A percentile compares a stretch with the other conserved stretches of the same genome.
Evolutionary conservation across 2,329 filamentous ascomycete species (phyloP).

Genomic region (Dactylellina leptospora): DNA sequence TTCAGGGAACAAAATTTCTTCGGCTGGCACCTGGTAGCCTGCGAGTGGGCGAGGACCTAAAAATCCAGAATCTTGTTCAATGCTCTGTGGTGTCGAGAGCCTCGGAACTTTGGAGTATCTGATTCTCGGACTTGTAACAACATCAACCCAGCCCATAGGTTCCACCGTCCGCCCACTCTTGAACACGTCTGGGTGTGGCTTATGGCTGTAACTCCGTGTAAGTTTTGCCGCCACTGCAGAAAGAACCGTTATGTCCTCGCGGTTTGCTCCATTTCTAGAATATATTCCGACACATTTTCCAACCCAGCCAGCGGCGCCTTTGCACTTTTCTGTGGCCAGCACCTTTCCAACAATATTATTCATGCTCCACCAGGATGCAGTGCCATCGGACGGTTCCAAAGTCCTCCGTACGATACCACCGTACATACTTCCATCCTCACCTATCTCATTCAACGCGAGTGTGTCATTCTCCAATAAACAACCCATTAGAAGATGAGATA

Average conservation of each 20-base stretch:
- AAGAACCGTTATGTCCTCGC: conserved; percentile 68
- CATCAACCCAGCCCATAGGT: conserved; percentile 46
- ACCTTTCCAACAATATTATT: conserved; percentile 72
- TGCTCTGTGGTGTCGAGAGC: conserved; percentile 69
- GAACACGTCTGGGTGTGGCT: background rate
- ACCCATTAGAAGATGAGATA: conserved; percentile 73
- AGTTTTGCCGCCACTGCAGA: conserved; percentile 61
- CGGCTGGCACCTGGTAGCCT: conserved; percentile 65
- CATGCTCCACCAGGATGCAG: conserved; percentile 71
- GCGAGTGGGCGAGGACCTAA: conserved; percentile 66
- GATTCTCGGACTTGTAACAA: conserved; percentile 56
- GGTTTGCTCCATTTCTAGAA: conserved; percentile 63
- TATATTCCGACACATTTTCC: conserved; percentile 68
- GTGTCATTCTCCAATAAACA: conserved; percentile 72
- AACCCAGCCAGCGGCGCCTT: conserved; percentile 71
- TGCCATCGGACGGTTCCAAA: conserved; percentile 69
- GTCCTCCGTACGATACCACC: conserved; percentile 65
- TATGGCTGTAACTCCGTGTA: conserved; percentile 11
- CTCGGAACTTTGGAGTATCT: conserved; percentile 66
- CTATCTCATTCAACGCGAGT: conserved; percentile 68
- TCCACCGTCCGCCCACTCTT: conserved; percentile 10
- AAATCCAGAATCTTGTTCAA: conserved; percentile 71
- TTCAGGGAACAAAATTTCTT: conserved; percentile 72
- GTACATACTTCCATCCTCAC: conserved; percentile 70
- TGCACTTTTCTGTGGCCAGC: conserved; percentile 70